Conservation (phyloP, 2,329 filamentous ascomycete species). For the Curvularia sp. region DNA sequence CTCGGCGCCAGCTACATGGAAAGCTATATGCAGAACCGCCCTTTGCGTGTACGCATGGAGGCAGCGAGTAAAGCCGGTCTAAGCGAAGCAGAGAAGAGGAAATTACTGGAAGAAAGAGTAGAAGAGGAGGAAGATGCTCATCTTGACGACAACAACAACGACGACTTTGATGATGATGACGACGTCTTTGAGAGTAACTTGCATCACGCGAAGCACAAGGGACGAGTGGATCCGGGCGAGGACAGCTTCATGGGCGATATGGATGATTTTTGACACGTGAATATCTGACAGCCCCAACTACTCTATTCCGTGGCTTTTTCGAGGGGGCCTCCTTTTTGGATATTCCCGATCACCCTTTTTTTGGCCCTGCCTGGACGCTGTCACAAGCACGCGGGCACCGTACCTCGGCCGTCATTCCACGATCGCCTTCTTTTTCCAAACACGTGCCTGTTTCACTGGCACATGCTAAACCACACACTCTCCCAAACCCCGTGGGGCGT, state of each 20-base stretch:
- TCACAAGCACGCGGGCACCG: background rate
- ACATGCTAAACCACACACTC: background rate
- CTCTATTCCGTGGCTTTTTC: background rate
- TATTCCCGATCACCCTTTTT: no score
- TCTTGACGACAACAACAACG: conserved; percentile 3
- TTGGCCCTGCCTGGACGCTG: background rate
- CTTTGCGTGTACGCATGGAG: conserved; percentile 46
- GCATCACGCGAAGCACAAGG: background rate
- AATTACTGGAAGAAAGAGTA: conserved; percentile 20
- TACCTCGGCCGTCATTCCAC: background rate
- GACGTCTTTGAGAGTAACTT: conserved; percentile 2
- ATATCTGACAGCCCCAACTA: background rate
- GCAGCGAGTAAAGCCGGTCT: conserved; percentile 43
- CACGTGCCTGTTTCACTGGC: background rate
- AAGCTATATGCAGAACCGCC: conserved; percentile 47
- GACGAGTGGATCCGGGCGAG: conserved; percentile 1
- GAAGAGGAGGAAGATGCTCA: conserved; percentile 16
- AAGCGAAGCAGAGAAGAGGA: conserved; percentile 32
- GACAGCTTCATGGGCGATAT: conserved; percentile 39
- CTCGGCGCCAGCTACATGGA: conserved; percentile 49
- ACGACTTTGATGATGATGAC: conserved; percentile 24
- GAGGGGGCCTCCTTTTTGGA: background rate
- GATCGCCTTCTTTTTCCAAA: no score
- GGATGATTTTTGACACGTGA: conserved; percentile 40
- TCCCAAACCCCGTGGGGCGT: background rate